Evolutionary conservation across 2,329 filamentous ascomycete species (phyloP).

Genomic region (Fragosphaeria purpurea): DNA sequence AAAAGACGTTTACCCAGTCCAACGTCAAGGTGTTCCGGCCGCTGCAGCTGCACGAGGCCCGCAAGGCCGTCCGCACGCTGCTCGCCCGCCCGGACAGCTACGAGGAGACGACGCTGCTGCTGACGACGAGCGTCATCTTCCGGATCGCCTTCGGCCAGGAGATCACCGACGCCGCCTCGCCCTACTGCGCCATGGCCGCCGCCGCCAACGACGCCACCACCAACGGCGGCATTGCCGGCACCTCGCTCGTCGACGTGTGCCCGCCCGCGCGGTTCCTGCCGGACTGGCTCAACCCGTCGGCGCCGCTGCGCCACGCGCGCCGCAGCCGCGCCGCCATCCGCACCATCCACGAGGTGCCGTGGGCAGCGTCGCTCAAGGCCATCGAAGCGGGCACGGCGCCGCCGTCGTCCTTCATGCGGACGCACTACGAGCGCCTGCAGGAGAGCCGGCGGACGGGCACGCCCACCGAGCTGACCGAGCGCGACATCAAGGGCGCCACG

Average conservation of each 20-base stretch:
- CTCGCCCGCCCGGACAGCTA: constrained; percentile 23
- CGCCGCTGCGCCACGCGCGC: constrained; percentile 15
- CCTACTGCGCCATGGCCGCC: constrained; percentile 28
- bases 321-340: constrained; percentile 23
- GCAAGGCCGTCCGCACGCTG: constrained; percentile 21
- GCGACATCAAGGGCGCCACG: constrained; percentile 39
- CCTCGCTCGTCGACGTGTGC: constrained; percentile 37
- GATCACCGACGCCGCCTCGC: constrained; percentile 25
- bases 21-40: constrained; percentile 10
- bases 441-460: constrained; percentile 19
- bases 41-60: constrained; percentile 22
- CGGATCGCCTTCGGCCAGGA: constrained; percentile 33
- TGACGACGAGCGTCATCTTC: constrained; percentile 31
- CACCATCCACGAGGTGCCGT: constrained; percentile 34
- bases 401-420: constrained; percentile 23
- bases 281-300: constrained; percentile 7
- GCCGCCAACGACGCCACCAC: constrained; percentile 15
- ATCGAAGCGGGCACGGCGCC: constrained; percentile 23
- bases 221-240: constrained; percentile 22
- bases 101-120: constrained; percentile 26
- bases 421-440: constrained; percentile 19
- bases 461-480: constrained; percentile 24
- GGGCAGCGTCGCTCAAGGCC: constrained; percentile 18
- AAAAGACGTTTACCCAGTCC: constrained; percentile 25
- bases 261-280: constrained; percentile 34